These are phyloP conservation scores for Lindgomyces ingoldianus DNA, from an alignment of 495 filamentous ascomycete genomes.

Conservation along the genomic window DNA sequence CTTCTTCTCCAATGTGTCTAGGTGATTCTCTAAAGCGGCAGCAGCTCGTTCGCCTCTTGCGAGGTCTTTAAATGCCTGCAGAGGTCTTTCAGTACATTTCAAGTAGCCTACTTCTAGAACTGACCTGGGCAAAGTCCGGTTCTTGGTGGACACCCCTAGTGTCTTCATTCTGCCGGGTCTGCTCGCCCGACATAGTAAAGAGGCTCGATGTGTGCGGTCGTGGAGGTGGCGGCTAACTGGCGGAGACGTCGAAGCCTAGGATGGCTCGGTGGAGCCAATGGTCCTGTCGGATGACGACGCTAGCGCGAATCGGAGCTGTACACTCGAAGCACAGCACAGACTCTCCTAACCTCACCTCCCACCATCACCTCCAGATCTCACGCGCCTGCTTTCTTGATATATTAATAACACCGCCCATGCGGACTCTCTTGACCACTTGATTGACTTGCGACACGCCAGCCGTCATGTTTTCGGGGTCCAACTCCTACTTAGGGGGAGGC, in stretches of 20 bases:
- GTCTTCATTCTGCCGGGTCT: conserved; percentile 30
- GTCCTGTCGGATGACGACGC: conserved; percentile 21
- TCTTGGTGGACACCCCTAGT: conserved; percentile 15
- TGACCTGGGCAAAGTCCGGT: conserved; percentile 39
- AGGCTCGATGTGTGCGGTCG: neutral
- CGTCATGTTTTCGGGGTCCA: conserved; percentile 85
- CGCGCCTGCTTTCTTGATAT: neutral
- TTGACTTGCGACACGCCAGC: neutral
- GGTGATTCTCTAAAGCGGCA: conserved; percentile 56
- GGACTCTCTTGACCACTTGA: neutral
- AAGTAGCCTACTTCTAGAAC: neutral
- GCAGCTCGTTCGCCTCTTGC: conserved; percentile 59
- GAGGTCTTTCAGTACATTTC: neutral
- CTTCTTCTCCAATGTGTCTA: conserved; percentile 56
- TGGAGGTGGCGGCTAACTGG: neutral
- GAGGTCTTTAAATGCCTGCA: conserved; percentile 47
- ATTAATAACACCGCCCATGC: conserved; percentile 16
- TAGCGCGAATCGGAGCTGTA: conserved; percentile 20
- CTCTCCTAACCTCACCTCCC: conserved; percentile 5
- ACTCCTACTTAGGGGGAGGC: conserved; percentile 76
- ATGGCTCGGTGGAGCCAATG: neutral
- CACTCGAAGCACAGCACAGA: conserved; percentile 17
- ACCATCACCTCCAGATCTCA: neutral
- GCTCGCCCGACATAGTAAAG: conserved; percentile 27
- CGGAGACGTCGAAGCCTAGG: conserved; percentile 1